phyloP scores from a whole-genome alignment of 352 stramenopile genomes.

The Globisporangium ultimum region DNA sequence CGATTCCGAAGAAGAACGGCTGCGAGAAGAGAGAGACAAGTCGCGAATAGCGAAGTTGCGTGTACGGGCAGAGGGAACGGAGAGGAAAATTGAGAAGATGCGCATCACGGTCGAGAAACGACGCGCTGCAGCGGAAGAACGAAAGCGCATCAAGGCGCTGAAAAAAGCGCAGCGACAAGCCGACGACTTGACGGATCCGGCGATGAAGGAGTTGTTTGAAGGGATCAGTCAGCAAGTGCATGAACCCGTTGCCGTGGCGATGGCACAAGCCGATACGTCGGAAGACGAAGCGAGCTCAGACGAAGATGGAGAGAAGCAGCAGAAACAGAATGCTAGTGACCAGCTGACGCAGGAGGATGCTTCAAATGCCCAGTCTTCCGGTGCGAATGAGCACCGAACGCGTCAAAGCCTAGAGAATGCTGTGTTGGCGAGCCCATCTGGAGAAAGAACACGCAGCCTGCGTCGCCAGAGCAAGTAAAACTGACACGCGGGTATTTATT shows the following conservation, averaged over 20 bases:
- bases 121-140: not conserved
- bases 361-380: too few species aligned
- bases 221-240: slow-evolving; percentile 4
- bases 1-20: not conserved
- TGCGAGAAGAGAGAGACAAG: not conserved
- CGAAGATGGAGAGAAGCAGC: not conserved
- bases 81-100: not conserved
- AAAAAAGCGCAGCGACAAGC: not conserved
- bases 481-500: too few species aligned
- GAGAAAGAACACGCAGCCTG: not conserved
- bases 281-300: not conserved
- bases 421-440: too few species aligned
- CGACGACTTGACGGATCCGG: not conserved
- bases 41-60: not conserved
- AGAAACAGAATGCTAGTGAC: not conserved
- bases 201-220: slow-evolving; percentile 5
- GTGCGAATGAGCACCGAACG: too few species aligned
- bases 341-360: too few species aligned
- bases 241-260: not conserved
- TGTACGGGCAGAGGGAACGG: not conserved
- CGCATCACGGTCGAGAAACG: not conserved
- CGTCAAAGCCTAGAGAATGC: too few species aligned
- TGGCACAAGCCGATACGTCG: not conserved
- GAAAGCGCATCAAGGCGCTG: not conserved
- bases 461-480: not conserved